Base-by-base conservation (phyloP, 352 stramenopile species). In the Peronospora belbahrii region DNA sequence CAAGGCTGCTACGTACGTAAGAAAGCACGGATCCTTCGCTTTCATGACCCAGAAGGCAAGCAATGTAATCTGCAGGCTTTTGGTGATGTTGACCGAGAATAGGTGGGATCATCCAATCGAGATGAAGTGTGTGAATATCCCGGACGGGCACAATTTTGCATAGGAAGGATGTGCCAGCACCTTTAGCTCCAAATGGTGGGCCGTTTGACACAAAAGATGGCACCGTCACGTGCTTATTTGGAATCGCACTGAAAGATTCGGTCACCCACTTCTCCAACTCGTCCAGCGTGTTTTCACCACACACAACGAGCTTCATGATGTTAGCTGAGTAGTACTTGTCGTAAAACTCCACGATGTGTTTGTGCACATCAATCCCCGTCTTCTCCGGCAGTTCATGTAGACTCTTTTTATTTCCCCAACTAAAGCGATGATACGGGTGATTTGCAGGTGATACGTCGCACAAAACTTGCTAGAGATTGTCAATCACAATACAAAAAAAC, bases 281-380 rank as follows among this genome's bases (percentile, higher is more conserved):
- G 22, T 90, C 79, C 25, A 93, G 59, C 10, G 57, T 39, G 38
- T 93, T 76, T 42, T 91, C 60, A 11, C 83, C 79, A 17, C 75
- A 83, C 14, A 94, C 77, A 1, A 88, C 79, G 25, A 91, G 63
- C 45, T 85, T 85, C 83, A 94, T 93, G 54, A 89, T 77, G 39
- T 84, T 86, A 35, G 78, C 73, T 15, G 75, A 86, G 54, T 91
- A 94, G 47, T 73, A 80, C 15, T 52, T 51, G 6, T 85, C 36
- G 40, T 94, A 85, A 41, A 91, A 93, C 7, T 56, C 34, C 3
- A 74, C 27, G 22, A 94, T 79, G 18, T 72, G 55, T 14, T 77
- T 42, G 37, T 73, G 69, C 6, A 94, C 69, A 42, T 88, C 59
- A 17, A 85, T 57, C n/a, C 55, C 45, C 7, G 53, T 13, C 7